phyloP scores from a whole-genome alignment of 306 rosid species.

The Cucurbita maxima region DNA sequence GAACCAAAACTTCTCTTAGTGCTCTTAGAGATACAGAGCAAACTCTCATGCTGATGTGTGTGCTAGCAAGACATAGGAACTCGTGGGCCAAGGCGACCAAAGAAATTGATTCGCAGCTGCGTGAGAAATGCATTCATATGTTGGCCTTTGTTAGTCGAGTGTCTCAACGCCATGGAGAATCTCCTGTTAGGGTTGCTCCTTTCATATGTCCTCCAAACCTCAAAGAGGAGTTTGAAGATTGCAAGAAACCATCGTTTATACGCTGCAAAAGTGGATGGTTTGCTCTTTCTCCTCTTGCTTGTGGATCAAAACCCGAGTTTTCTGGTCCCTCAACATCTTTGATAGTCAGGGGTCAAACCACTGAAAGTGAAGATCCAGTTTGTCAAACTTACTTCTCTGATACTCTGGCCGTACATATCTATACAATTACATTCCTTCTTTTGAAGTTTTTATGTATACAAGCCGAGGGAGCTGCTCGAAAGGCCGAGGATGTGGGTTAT shows the following conservation, averaged over 20 bases:
- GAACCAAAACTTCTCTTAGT: constrained; percentile 41
- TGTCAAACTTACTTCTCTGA: constrained; percentile 59
- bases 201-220: constrained; percentile 60
- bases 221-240: constrained; percentile 63
- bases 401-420: constrained; percentile 52
- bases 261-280: constrained; percentile 77
- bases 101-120: constrained; percentile 51
- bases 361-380: constrained; percentile 23
- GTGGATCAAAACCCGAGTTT: constrained; percentile 39
- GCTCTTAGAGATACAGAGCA: constrained; percentile 71
- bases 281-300: constrained; percentile 61
- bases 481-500: constrained; percentile 86
- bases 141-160: constrained; percentile 86
- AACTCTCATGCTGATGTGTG: constrained; percentile 73
- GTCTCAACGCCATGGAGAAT: constrained; percentile 49
- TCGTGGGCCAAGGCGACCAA: constrained; percentile 68
- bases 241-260: constrained; percentile 51
- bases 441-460: constrained; percentile 76
- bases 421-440: constrained; percentile 58
- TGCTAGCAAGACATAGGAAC: constrained; percentile 64
- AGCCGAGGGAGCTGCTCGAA: constrained; percentile 82
- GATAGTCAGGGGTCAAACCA: constrained; percentile 31
- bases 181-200: constrained; percentile 30
- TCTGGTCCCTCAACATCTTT: constrained; percentile 30
- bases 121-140: constrained; percentile 88